Base-by-base conservation (phyloP, 495 filamentous ascomycete genomes). In the Daldinia concentrica region DNA sequence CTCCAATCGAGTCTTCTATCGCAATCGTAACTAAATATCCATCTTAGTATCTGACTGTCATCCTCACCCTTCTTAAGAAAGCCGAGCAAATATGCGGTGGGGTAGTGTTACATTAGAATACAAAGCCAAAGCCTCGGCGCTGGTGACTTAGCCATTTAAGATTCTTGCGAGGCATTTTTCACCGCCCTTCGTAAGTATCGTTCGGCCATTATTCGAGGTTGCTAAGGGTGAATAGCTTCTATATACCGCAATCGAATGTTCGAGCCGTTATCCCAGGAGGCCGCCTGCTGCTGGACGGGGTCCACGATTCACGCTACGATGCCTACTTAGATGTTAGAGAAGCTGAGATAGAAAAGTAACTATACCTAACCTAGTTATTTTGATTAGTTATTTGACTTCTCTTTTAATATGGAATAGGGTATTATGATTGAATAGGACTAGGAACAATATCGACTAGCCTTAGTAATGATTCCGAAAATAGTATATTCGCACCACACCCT, bases 21-120 rank as follows among this genome's bases (percentile, higher is more conserved):
- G 7, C 8, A 22, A 48, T 24, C 43, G 19, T 12, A 48, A 24
- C 22, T 24, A 3, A 48, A 48, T 12, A 8, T 48, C 0, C 14
- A 41, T 17, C 14, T 17, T 17, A 15, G 39, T 41, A 41, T 11
- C 43, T 48, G 19, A 19, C 17, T 48, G 3, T 24, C 17, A 48
- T 24, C 22, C 43, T 11, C 9, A 24, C 43, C 11, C 19, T 12
- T 48, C 43, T 22, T 12, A 0, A 4, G 17, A 24, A 14, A 48
- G 43, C 43, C 11, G 43, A 48, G 19, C 17, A 30, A 27, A 62
- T 68, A 56, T 11, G 29, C 29, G 15, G 50, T 61, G 62, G 68
- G 58, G 62, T 22, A 55, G 7, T 43, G 67, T 70, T 56, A 19
- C 55, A 65, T 37, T 43, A 11, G 48, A 34, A 57, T 61, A 37